Conservation (phyloP, 305 asterid species). For the Fraxinus ornus region DNA sequence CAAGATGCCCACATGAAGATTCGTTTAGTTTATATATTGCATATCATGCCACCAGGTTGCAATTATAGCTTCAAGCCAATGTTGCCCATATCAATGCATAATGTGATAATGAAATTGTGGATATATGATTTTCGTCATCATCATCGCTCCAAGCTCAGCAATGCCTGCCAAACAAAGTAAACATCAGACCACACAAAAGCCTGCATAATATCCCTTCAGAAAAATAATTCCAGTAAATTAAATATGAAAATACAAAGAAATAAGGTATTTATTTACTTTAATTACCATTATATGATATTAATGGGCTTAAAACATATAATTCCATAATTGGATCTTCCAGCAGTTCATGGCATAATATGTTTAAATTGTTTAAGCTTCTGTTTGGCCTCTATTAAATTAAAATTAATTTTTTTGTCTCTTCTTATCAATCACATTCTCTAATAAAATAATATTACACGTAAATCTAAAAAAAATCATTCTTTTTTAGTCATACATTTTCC, state of each 20-base stretch:
- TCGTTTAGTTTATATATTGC: not conserved
- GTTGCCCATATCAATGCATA: not conserved
- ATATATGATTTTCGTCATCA: slow-evolving; percentile 34
- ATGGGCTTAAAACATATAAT: slow-evolving; percentile 11
- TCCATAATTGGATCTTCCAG: slow-evolving; percentile 21
- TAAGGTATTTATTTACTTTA: not conserved
- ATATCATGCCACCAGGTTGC: not conserved
- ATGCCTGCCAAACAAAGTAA: slow-evolving; percentile 56
- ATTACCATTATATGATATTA: not conserved
- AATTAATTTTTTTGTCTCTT: no score
- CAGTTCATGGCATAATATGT: not conserved
- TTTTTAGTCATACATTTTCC: no score
- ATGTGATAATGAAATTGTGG: not conserved
- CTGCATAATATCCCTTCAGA: not conserved
- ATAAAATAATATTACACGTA: no score
- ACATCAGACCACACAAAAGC: slow-evolving; percentile 32
- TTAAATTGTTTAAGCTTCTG: not conserved
- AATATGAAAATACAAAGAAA: not conserved
- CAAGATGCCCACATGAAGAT: not conserved
- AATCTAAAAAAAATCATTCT: no score
- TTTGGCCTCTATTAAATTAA: no score
- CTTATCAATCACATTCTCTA: no score
- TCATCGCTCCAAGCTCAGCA: slow-evolving; percentile 96
- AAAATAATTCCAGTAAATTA: not conserved
- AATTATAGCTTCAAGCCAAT: not conserved